Percentiles rank a stretch among this genome's conserved stretches.
Evolutionary conservation across 140 eudicot genomes (phyloP).

Genomic region (Flaveria floridana): DNA sequence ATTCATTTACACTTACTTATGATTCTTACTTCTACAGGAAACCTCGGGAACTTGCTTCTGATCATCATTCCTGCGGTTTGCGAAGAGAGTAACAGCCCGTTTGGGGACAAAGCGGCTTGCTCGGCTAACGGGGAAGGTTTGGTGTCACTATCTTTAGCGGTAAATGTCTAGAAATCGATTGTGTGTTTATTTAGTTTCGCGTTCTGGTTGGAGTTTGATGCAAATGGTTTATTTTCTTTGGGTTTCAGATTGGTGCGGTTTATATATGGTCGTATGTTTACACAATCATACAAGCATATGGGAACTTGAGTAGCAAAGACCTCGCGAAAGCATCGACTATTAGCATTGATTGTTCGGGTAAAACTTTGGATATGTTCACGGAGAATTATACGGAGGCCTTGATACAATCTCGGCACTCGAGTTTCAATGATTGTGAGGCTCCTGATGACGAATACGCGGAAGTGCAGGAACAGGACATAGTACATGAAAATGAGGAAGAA

Average conservation of each 20-base stretch:
- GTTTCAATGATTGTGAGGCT: slow-evolving; percentile 41
- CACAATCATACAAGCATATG: slow-evolving; percentile 51
- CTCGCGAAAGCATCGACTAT: slow-evolving; percentile 30
- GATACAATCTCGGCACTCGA: slow-evolving; percentile 32
- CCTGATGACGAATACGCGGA: slow-evolving; percentile 13
- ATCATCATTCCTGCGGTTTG: slow-evolving; percentile 71
- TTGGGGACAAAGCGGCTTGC: slow-evolving; percentile 56
- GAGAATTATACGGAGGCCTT: slow-evolving; percentile 40
- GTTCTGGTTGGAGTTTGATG: background rate
- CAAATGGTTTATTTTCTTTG: background rate
- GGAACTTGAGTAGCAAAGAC: slow-evolving; percentile 29
- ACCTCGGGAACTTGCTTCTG: slow-evolving; percentile 58
- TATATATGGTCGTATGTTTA: slow-evolving; percentile 69
- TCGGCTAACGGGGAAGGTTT: slow-evolving; percentile 47
- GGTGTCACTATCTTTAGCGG: slow-evolving; percentile 80
- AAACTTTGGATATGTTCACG: slow-evolving; percentile 31
- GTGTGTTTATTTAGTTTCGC: background rate
- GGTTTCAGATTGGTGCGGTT: slow-evolving; percentile 52
- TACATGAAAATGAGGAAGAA: slow-evolving; percentile 7
- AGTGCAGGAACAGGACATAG: slow-evolving; percentile 21
- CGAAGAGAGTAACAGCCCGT: slow-evolving; percentile 59
- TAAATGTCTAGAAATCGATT: slow-evolving; percentile 17
- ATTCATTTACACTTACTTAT: background rate
- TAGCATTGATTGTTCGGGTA: slow-evolving; percentile 34
- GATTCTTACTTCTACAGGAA: slow-evolving; percentile 35